Evolutionary conservation across 768 basidiomycete species (phyloP).

Genomic region (Postia placenta): DNA sequence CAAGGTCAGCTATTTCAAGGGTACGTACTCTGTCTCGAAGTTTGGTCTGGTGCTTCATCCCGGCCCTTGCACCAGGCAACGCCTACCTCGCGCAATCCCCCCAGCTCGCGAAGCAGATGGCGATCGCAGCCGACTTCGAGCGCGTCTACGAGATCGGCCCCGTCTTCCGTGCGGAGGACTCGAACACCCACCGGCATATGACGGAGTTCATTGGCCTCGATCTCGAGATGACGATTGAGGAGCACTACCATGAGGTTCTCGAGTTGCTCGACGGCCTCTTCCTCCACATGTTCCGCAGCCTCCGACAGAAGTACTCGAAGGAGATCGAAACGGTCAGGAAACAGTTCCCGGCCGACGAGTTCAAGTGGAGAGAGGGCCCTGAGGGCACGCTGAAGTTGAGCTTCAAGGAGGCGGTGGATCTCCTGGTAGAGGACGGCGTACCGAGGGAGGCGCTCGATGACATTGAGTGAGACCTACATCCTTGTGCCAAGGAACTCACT

Average conservation of each 20-base stretch:
- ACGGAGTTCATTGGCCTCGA: constrained; percentile 99
- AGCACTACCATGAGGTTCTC: constrained; percentile 97
- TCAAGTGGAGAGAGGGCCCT: constrained; percentile 88
- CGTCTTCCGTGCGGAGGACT: constrained; percentile 96
- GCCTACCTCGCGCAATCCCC: constrained; percentile 97
- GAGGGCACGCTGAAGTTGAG: constrained; percentile 83
- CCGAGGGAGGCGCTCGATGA: constrained; percentile 77
- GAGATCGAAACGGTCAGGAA: constrained; percentile 79
- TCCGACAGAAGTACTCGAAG: constrained; percentile 66
- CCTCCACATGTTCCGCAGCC: constrained; percentile 77
- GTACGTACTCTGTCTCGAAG: constrained; percentile 28
- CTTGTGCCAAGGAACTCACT: neutral
- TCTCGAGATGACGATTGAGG: constrained; percentile 98
- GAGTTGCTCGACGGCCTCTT: constrained; percentile 87
- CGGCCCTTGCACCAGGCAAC: constrained; percentile 41
- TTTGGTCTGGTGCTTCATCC: neutral
- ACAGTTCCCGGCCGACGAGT: constrained; percentile 95
- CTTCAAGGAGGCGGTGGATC: constrained; percentile 82
- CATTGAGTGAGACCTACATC: constrained; percentile 53
- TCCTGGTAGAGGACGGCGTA: constrained; percentile 84
- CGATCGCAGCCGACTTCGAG: constrained; percentile 97
- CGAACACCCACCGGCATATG: constrained; percentile 95
- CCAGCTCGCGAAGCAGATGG: constrained; percentile 98
- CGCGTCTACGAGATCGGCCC: constrained; percentile 95
- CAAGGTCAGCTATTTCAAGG: constrained; percentile 97